These are phyloP conservation scores for Phytopythium montanum DNA, from an alignment of 352 stramenopile species.

Conservation along the genomic window DNA sequence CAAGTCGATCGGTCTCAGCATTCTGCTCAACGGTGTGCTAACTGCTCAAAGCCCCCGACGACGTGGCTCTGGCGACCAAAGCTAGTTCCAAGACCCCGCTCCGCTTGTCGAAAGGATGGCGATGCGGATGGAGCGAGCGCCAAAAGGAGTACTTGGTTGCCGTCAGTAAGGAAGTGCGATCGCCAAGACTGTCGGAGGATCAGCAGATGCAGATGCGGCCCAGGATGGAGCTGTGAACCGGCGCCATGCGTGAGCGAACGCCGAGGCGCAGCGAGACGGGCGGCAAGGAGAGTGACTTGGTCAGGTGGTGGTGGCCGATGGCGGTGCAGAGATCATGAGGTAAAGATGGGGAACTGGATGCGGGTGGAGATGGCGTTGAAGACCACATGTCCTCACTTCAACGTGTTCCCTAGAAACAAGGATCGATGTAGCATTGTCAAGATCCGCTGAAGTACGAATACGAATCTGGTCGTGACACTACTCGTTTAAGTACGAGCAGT, in stretches of 20 bases:
- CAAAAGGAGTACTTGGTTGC: not conserved
- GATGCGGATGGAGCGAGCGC: not conserved
- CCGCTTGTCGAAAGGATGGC: not conserved
- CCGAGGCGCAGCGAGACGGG: not conserved
- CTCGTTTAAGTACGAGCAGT: not conserved
- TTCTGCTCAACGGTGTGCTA: no score
- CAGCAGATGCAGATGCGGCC: constrained; percentile 1
- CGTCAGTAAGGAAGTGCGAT: not conserved
- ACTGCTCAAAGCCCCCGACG: no score
- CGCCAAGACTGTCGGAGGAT: not conserved
- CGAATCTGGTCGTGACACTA: no score
- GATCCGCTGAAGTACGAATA: no score
- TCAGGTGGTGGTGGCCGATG: not conserved
- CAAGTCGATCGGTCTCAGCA: no score
- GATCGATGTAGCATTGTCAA: no score
- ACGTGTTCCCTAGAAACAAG: no score
- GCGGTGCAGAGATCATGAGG: not conserved
- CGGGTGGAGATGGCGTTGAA: no score
- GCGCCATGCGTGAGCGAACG: not conserved
- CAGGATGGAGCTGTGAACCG: not conserved
- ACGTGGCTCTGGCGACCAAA: no score
- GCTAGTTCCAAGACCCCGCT: no score
- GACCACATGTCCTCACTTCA: no score
- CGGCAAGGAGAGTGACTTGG: not conserved
- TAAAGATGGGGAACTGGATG: no score